Conservation (phyloP, 2,329 filamentous ascomycete species). For the Coleophoma cylindrospora region DNA sequence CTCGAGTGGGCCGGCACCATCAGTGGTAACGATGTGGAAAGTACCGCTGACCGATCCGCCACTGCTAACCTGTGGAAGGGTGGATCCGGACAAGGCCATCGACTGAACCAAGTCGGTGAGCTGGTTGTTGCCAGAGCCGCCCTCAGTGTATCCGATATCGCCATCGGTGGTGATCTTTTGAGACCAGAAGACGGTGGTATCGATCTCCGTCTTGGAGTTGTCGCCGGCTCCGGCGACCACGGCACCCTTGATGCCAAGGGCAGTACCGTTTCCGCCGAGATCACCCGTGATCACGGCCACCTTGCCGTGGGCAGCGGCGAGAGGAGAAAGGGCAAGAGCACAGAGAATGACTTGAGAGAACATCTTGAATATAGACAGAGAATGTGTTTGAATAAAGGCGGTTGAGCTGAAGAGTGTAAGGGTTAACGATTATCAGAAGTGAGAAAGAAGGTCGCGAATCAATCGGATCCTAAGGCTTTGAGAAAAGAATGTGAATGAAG, state of each 20-base stretch:
- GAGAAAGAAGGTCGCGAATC: background rate
- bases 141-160: slow-evolving; percentile 3
- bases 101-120: slow-evolving; percentile 2
- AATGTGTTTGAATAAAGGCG: background rate
- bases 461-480: background rate
- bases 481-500: background rate
- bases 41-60: slow-evolving; percentile 4
- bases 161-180: slow-evolving; percentile 2
- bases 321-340: slow-evolving; percentile 1
- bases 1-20: slow-evolving; percentile 4
- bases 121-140: slow-evolving; percentile 2
- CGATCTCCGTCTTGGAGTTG: slow-evolving; percentile 2
- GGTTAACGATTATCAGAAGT: background rate
- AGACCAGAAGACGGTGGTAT: slow-evolving; percentile 6
- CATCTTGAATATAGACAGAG: background rate
- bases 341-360: background rate
- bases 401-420: background rate
- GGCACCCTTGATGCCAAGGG: slow-evolving; percentile 31
- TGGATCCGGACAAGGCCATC: slow-evolving; percentile 6
- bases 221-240: slow-evolving; percentile 20
- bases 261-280: slow-evolving; percentile 33
- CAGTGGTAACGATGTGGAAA: slow-evolving; percentile 5
- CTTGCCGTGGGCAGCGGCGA: slow-evolving; percentile 3
- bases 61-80: slow-evolving; percentile 3
- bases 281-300: slow-evolving; percentile 18